Percentiles rank a stretch among this genome's conserved stretches.
phyloP scores from a whole-genome alignment of 1,139 yeast genomes.

The Yamadazyma dushanensis region DNA sequence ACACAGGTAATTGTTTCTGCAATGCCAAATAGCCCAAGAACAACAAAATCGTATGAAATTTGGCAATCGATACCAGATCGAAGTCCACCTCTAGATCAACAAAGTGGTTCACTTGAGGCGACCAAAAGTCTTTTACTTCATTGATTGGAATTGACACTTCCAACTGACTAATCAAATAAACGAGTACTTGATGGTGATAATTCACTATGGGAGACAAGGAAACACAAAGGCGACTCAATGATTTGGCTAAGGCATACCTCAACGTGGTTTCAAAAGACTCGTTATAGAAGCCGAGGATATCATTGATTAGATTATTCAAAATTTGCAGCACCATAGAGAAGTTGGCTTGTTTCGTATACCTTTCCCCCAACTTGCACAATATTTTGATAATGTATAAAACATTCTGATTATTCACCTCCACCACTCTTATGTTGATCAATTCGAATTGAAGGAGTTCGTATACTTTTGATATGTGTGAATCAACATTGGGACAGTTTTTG shows the following conservation, averaged over 20 bases:
- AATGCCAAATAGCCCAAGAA: conserved; percentile 37
- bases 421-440: conserved; percentile 12
- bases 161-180: conserved; percentile 27
- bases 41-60: conserved; percentile 36
- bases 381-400: conserved; percentile 35
- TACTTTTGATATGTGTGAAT: conserved; percentile 14
- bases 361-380: conserved; percentile 28
- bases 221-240: conserved; percentile 26
- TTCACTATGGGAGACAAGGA: conserved; percentile 23
- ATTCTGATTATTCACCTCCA: conserved; percentile 22
- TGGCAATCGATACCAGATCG: conserved; percentile 26
- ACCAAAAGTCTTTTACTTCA: conserved; percentile 17
- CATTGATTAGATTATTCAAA: conserved; percentile 31
- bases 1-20: conserved; percentile 27
- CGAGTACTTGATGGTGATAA: conserved; percentile 34
- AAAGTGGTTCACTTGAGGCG: conserved; percentile 10
- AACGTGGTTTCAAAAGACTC: conserved; percentile 31
- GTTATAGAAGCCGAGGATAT: conserved; percentile 21
- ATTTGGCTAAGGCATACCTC: conserved; percentile 40
- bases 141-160: conserved; percentile 20
- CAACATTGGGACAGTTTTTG: conserved; percentile 23
- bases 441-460: conserved; percentile 20
- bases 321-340: conserved; percentile 23
- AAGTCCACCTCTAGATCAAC: conserved; percentile 18
- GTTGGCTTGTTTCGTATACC: conserved; percentile 16